These are phyloP conservation scores for Cadophora malorum DNA, from an alignment of 2,329 filamentous ascomycete species.

Conservation along the genomic window DNA sequence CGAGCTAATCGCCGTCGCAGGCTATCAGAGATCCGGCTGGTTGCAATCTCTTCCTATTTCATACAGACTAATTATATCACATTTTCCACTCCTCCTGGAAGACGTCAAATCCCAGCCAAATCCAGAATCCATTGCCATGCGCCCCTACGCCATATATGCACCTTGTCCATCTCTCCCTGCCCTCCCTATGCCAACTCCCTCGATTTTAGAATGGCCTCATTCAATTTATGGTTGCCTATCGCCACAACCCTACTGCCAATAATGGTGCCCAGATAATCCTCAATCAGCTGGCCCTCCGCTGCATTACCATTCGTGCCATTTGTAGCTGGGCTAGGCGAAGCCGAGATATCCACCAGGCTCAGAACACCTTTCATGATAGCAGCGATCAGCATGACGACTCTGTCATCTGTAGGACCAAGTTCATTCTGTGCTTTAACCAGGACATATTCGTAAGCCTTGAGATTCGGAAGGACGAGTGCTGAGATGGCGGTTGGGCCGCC, in stretches of 20 bases:
- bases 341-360: constrained; percentile 53
- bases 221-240: constrained; percentile 40
- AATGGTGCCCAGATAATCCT: constrained; percentile 43
- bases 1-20: neutral
- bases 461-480: constrained; percentile 69
- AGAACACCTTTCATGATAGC: constrained; percentile 63
- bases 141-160: constrained; percentile 13
- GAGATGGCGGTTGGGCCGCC: constrained; percentile 72
- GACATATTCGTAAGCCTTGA: constrained; percentile 67
- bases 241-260: constrained; percentile 40
- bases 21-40: neutral
- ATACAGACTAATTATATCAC: neutral
- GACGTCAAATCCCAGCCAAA: neutral
- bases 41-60: neutral
- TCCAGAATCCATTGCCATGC: neutral
- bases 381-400: constrained; percentile 65
- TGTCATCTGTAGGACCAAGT: constrained; percentile 56
- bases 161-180: neutral
- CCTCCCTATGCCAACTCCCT: constrained; percentile 24
- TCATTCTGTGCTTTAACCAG: constrained; percentile 62
- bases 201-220: constrained; percentile 41
- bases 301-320: constrained; percentile 38
- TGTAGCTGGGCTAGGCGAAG: constrained; percentile 30
- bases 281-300: constrained; percentile 35
- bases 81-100: neutral